Percentiles rank a stretch among this genome's conserved stretches.
phyloP scores from a whole-genome alignment of 176 grass and related monocot species.

The Saccharum officinarum region DNA sequence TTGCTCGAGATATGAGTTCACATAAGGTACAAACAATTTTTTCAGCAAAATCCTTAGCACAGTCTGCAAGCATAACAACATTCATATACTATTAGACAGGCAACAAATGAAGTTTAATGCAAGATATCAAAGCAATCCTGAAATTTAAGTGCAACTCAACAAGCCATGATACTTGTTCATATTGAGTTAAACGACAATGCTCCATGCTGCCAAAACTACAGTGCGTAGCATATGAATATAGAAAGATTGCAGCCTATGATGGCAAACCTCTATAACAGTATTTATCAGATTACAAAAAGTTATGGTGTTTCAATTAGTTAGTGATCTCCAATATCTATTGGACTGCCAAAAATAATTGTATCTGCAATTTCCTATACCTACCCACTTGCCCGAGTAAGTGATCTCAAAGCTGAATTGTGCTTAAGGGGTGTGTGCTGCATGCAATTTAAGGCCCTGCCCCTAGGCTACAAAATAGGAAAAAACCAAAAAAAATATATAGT shows the following conservation, averaged over 20 bases:
- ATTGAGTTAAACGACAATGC: neutral
- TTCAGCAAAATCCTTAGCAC: conserved; percentile 61
- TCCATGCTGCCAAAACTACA: neutral
- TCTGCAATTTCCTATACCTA: neutral
- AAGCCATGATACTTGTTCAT: neutral
- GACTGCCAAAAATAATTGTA: neutral
- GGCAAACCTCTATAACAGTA: neutral
- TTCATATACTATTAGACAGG: conserved; percentile 23
- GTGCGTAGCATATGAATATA: neutral
- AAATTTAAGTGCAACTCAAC: neutral
- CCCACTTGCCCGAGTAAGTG: neutral
- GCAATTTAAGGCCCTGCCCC: neutral
- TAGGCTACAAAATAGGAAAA: neutral
- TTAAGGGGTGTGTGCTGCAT: neutral
- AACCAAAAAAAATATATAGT: neutral
- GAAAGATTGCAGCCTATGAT: neutral
- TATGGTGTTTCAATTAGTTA: neutral
- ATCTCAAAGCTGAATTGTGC: neutral
- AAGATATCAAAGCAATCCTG: neutral
- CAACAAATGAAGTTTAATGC: neutral
- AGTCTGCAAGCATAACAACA: conserved; percentile 42
- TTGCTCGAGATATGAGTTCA: conserved; percentile 64
- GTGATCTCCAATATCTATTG: neutral
- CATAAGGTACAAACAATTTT: conserved; percentile 72
- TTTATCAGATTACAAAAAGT: neutral